These are phyloP conservation scores for Phytophthora foliorum DNA, from an alignment of 352 stramenopile genomes.

Conservation along the genomic window DNA sequence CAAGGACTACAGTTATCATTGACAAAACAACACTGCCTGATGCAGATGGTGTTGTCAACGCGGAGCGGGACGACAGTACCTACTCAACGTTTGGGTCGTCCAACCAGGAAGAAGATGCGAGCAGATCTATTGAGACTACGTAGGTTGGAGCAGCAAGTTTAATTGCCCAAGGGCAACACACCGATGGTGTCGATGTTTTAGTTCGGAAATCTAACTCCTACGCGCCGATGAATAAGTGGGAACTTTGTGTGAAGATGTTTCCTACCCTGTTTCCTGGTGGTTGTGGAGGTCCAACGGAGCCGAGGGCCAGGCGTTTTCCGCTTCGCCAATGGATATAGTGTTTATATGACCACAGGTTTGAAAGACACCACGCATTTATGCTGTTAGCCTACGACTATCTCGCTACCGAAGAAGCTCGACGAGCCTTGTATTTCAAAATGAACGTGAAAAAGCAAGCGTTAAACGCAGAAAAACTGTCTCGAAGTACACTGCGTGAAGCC, in stretches of 20 bases:
- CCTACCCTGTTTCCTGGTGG: conserved; percentile 22
- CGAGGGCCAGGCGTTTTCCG: conserved; percentile 4
- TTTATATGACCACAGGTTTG: conserved; percentile 22
- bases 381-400: conserved; percentile 32
- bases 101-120: background rate
- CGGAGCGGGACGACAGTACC: conserved; percentile 2
- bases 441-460: conserved; percentile 8
- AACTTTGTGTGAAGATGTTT: conserved; percentile 24
- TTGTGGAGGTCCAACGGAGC: conserved; percentile 27
- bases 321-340: conserved; percentile 14
- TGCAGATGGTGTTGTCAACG: too few relatives aligned
- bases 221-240: background rate
- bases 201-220: conserved; percentile 9
- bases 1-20: background rate
- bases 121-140: background rate
- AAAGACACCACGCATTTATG: conserved; percentile 29
- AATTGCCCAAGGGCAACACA: background rate
- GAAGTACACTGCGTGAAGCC: background rate
- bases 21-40: background rate
- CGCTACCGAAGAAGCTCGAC: conserved; percentile 3
- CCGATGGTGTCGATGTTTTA: background rate
- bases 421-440: conserved; percentile 29
- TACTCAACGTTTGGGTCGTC: conserved; percentile 11
- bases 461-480: background rate
- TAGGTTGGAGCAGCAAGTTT: conserved; percentile 11